Base-by-base conservation (phyloP, 768 basidiomycete genomes). In the Mycena kentingensis region DNA sequence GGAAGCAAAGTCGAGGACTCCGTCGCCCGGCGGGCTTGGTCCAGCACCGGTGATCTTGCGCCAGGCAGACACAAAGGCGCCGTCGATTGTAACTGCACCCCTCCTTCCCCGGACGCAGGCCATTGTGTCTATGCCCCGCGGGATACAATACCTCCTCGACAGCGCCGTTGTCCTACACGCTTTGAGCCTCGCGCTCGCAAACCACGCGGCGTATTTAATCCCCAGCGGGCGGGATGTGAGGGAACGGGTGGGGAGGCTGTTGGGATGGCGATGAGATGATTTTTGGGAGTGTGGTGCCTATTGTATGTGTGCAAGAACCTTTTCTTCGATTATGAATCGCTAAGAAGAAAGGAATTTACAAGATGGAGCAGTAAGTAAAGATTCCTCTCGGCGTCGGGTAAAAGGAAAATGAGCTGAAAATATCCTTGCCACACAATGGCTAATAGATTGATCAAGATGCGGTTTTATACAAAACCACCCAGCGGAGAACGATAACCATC, bases 121-220 rank as follows among this genome's bases (percentile, higher is more conserved):
- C 49, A 16, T 21, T 46, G 37, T n/a, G 36, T 15, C 25, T 16
- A 12, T 38, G 21, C n/a, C 29, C 18, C 41, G 22, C 8, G 8
- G 22, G 8, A 26, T 52, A 29, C 52, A 48, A 39, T 18, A 22
- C 32, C 7, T 46, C 15, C 36, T 58, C 5, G 56, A 58, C 44
- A 43, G 27, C 19, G 29, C 24, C n/a, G 56, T 53, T 21, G 51
- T 58, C 18, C 28, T 46, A 38, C 44, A 54, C 12, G 46, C 51
- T 25, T 37, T 58, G 8, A 37, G 36, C n/a, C 29, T 26, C 2
- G 56, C 56, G 47, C 52, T 52, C 42, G 34, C 52, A 19, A 50
- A 44, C 32, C 56, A 58, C 47, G 44, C 46, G 46, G 19, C 41
- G 48, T 58, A 53, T 31, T 50, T 53, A 48, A 52, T 58, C 18